phyloP scores from a whole-genome alignment of 306 rosid genomes.

The barrel medic (Medicago truncatula) region DNA sequence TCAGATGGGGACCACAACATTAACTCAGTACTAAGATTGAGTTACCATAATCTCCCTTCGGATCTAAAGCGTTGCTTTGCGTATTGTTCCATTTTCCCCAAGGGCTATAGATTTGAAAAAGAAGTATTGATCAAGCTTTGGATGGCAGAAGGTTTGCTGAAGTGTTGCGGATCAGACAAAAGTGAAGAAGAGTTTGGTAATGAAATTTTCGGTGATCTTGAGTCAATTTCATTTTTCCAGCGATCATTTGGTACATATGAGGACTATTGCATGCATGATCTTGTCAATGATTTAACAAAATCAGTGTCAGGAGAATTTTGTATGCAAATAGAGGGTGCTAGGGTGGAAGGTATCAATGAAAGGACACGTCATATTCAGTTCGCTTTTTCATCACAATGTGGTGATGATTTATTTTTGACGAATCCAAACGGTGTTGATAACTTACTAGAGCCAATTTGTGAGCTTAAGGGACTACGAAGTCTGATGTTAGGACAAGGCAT shows the following conservation, averaged over 20 bases:
- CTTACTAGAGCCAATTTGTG: not conserved
- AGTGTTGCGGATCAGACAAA: not conserved
- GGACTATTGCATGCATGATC: constrained; percentile 48
- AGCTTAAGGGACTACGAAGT: not conserved
- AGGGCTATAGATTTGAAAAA: not conserved
- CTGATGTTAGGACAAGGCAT: not conserved
- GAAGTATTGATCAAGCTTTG: constrained; percentile 7
- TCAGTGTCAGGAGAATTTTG: constrained; percentile 46
- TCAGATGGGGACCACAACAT: constrained; percentile 17
- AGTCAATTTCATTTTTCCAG: constrained; percentile 54
- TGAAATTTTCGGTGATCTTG: constrained; percentile 46
- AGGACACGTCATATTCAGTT: constrained; percentile 24
- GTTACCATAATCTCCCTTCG: constrained; percentile 39
- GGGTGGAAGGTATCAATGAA: not conserved
- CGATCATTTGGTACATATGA: not conserved
- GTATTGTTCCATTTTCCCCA: constrained; percentile 36
- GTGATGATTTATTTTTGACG: fast-evolving
- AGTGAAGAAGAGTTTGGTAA: constrained; percentile 50
- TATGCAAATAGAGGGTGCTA: not conserved
- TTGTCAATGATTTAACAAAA: constrained; percentile 53
- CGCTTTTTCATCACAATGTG: not conserved
- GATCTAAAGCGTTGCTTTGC: constrained; percentile 33
- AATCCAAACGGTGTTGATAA: no score
- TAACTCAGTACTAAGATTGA: constrained; percentile 44
- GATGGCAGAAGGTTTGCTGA: constrained; percentile 45